Evolutionary conservation across 2,329 filamentous ascomycete species (phyloP), one percentile per base, ranked within the genome.

Genomic region (Fusarium dlaminii): DNA sequence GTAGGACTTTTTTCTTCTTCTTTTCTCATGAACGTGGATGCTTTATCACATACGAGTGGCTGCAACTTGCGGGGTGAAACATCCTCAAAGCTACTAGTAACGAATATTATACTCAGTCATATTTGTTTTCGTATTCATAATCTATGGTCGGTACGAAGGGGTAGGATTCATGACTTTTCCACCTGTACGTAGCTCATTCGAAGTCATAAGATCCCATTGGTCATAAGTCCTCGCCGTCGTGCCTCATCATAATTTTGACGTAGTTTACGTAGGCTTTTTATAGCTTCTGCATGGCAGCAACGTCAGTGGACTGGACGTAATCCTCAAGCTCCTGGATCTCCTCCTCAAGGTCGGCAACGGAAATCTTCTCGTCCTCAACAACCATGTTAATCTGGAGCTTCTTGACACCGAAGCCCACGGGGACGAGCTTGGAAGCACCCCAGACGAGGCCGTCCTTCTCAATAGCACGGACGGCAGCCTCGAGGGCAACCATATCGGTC

Each of bases 331-430:
- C 94, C 82, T 83, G 74, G 80, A 98, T 97, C 88, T 93, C 81
- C 83, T 94, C 91, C 89, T 98, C 91, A 78, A 99, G 92, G 74
- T 98, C 96, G 79, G 92, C 90, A 76, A 94, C 84, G 77, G 94
- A 95, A 82, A 99, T 85, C 91, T 98, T 98, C 78, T 98, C 96
- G 84, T 99, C 96, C 89, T 98, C 96, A 76, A 98, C 88, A 80
- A 98, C 95, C 79, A 98, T 86, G 92, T 94, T 98, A 89, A 99
- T 97, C 90, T 98, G 96, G 75, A 99, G 92, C 91, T 98, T 98
- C 90, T 94, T 96, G 89, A 99, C 97, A 89, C 96, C 96, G 90
- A 94, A 99, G 81, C 95, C 96, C 80, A 99, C 92, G 77, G 95
- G 85, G 59, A 97, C 92, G 76, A 98, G 88, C 89, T 96, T 94